phyloP scores from a whole-genome alignment of 2,329 filamentous ascomycete species.

The Phialophora verrucosa region DNA sequence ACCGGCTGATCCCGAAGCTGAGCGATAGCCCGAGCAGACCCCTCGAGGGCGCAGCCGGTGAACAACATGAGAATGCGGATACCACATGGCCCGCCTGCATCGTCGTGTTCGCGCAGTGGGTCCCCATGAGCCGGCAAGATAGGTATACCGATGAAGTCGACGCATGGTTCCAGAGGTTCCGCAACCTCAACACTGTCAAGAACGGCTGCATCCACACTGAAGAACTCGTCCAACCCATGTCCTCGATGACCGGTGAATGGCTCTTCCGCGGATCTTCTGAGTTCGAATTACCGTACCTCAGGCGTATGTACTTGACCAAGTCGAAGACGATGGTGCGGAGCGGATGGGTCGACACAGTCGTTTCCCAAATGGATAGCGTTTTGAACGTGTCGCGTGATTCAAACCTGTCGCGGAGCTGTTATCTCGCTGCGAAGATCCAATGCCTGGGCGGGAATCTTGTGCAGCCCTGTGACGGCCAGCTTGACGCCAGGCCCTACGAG shows the following conservation, averaged over 20 bases:
- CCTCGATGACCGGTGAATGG: not conserved
- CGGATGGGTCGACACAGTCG: not conserved
- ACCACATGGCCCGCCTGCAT: not conserved
- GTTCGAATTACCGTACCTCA: not conserved
- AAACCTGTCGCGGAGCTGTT: not conserved
- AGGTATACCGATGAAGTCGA: not conserved
- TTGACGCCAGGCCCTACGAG: not conserved
- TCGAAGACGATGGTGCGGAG: not conserved
- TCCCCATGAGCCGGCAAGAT: not conserved
- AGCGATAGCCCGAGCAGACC: not conserved
- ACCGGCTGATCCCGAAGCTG: not conserved
- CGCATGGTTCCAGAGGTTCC: not conserved
- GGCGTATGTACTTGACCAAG: conserved; percentile 2
- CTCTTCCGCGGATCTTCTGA: not conserved
- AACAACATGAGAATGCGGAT: not conserved
- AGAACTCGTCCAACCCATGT: not conserved
- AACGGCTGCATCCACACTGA: not conserved
- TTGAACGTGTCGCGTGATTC: not conserved
- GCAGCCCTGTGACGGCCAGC: not conserved
- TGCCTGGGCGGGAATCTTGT: not conserved
- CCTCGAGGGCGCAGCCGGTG: not conserved
- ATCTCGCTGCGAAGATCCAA: conserved; percentile 1
- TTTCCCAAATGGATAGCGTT: not conserved
- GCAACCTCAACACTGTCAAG: not conserved
- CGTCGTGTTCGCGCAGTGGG: conserved; percentile 4